Evolutionary conservation across 2,329 filamentous ascomycete genomes (phyloP).

Genomic region (Aspergillus neoniger): DNA sequence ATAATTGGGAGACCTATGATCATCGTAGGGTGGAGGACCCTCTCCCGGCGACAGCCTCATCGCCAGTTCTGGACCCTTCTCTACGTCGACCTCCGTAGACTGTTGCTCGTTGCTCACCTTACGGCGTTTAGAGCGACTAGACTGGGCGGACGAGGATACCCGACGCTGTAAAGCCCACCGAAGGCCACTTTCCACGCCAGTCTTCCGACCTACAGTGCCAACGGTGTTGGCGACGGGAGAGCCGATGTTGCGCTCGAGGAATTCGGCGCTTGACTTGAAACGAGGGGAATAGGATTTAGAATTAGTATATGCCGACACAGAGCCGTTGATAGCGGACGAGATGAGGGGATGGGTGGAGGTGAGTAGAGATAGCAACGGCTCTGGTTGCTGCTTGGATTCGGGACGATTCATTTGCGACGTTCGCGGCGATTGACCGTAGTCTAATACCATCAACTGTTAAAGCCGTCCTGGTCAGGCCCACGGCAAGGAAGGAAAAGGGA

Average conservation of each 20-base stretch:
- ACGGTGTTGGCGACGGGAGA: conserved; percentile 83
- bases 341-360: conserved; percentile 86
- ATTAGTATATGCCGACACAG: conserved; percentile 79
- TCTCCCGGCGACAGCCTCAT: conserved; percentile 64
- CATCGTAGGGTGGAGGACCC: conserved; percentile 80
- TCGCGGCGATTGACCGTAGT: conserved; percentile 67
- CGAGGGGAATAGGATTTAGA: conserved; percentile 89
- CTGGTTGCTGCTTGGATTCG: conserved; percentile 57
- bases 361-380: conserved; percentile 82
- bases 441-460: conserved; percentile 37
- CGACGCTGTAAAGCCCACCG: conserved; percentile 71
- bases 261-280: conserved; percentile 86
- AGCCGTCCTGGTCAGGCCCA: background rate
- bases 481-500: background rate
- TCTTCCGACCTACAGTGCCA: conserved; percentile 77
- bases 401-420: conserved; percentile 38
- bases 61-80: conserved; percentile 39
- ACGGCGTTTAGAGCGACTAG: conserved; percentile 45
- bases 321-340: conserved; percentile 80
- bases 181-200: conserved; percentile 83
- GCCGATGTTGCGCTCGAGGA: conserved; percentile 82
- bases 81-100: conserved; percentile 50
- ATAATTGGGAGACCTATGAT: conserved; percentile 73
- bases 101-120: conserved; percentile 42
- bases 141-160: conserved; percentile 36